Conservation (phyloP, 768 basidiomycete genomes). For the Tulasnella sp. region DNA sequence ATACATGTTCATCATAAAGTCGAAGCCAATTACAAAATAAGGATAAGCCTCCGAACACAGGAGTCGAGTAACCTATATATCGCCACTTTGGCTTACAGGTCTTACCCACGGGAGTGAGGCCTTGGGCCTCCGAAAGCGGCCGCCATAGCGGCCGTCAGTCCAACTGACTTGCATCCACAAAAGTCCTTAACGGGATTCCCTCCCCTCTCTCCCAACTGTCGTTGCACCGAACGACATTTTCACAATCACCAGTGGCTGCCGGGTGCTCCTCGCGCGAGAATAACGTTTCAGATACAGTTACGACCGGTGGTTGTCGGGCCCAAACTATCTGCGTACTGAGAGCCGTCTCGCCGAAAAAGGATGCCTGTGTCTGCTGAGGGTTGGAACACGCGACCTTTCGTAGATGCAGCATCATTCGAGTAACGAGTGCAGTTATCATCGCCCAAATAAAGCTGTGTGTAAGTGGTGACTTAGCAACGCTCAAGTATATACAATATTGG, state of each 20-base stretch:
- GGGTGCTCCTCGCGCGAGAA: background rate
- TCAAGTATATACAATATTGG: background rate
- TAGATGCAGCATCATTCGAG: conserved; percentile 3
- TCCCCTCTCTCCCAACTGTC: background rate
- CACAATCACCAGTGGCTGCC: background rate
- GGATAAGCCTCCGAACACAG: background rate
- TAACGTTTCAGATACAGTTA: background rate
- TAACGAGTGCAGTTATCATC: background rate
- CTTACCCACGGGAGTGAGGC: background rate
- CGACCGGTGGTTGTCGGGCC: background rate
- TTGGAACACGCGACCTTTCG: background rate
- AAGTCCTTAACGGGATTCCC: background rate
- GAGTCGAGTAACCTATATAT: background rate
- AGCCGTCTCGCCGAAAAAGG: background rate
- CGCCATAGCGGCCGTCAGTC: background rate
- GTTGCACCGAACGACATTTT: background rate
- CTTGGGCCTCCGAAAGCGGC: background rate
- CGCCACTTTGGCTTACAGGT: background rate
- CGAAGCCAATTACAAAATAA: background rate
- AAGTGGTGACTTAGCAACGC: background rate
- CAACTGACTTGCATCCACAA: background rate
- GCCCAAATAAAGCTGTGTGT: background rate
- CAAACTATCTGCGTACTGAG: background rate
- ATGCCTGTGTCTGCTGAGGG: background rate
- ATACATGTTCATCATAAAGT: background rate